Evolutionary conservation across 1,284 basidiomycete species (phyloP), one percentile per base, ranked within the genome.

Genomic region (Ustilago nuda): DNA sequence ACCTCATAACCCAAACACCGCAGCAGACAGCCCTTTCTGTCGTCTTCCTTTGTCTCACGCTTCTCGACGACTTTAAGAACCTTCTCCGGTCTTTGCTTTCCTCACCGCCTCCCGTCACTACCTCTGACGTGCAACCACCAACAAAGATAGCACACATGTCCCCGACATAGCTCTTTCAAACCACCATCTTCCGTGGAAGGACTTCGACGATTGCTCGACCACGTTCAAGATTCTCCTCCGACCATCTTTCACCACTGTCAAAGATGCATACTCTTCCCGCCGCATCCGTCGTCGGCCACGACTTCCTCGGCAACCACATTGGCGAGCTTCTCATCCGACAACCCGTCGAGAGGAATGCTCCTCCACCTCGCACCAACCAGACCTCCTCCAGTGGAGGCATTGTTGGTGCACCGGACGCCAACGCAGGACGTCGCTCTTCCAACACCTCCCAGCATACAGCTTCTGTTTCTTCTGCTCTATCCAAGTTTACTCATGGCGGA

Each of bases 221-320:
- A 60, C 37, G 37, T 60, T 46, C 32, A 45, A 54, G n/a, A 56
- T 15, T 23, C 8, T 13, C 8, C 30, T 27, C 23, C 27, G 30
- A 19, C 27, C 48, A 32, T 30, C 48, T 30, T 30, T 32, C 48
- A 27, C 45, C 45, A 13, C 36, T 36, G 54, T 56, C 52, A 39
- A 63, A n/a, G 50, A 76, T 76, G 73, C 73, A 60, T 39, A 68
- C 65, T 41, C 48, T 72, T 30, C 59, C 69, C 6, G 66, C 66
- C n/a, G 60, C 69, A 45, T 65, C 51, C 46, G 39, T 60, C 9
- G 66, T 72, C 36, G 66, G 62, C 30, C 51, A 69, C 50, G 74
- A 76, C 66, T 76, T 76, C 30, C 69, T 76, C n/a, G 74, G 65
- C 48, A 76, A 69, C 23, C 74, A 76, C 63, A 76, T 76, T 50